These are phyloP conservation scores for Globisporangium recalcitrans DNA, from an alignment of 352 stramenopile genomes.

Conservation along the genomic window DNA sequence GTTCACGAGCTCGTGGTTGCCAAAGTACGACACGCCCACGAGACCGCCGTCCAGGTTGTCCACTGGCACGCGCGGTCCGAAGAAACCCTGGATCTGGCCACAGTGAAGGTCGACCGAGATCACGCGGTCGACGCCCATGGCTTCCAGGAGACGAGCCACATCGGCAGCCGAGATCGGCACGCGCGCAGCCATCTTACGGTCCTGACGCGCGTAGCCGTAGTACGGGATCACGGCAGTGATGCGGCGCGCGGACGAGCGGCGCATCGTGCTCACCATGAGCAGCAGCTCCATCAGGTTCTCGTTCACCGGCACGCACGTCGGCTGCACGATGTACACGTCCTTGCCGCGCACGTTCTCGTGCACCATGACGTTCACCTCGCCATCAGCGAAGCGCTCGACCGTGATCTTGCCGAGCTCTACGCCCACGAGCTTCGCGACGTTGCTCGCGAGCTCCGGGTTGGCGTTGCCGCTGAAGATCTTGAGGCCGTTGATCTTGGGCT, in stretches of 20 bases:
- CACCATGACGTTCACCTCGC: constrained; percentile 99
- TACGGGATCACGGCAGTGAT: constrained; percentile 99
- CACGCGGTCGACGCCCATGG: constrained; percentile 86
- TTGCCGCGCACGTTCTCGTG: constrained; percentile 99
- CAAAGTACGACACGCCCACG: constrained; percentile 94
- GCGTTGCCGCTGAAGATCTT: constrained; percentile 99
- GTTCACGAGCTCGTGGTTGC: constrained; percentile 97
- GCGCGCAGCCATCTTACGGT: constrained; percentile 90
- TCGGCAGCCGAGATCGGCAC: constrained; percentile 96
- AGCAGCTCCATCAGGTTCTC: constrained; percentile 99
- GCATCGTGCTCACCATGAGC: constrained; percentile 97
- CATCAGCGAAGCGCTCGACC: constrained; percentile 97
- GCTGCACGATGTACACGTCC: constrained; percentile 99
- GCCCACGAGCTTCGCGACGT: constrained; percentile 96
- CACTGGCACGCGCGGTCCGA: constrained; percentile 97
- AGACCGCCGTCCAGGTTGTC: constrained; percentile 97
- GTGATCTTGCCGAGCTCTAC: constrained; percentile 98
- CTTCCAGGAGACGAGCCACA: constrained; percentile 81
- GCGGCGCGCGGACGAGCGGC: constrained; percentile 94
- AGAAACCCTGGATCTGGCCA: constrained; percentile 96
- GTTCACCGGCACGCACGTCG: constrained; percentile 98
- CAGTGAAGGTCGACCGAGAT: constrained; percentile 87
- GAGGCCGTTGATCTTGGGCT: constrained; percentile 88
- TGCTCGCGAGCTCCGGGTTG: constrained; percentile 94
- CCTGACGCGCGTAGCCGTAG: constrained; percentile 89